Conservation (phyloP, 805 yeast genomes). For the Yarrowia porcina region DNA sequence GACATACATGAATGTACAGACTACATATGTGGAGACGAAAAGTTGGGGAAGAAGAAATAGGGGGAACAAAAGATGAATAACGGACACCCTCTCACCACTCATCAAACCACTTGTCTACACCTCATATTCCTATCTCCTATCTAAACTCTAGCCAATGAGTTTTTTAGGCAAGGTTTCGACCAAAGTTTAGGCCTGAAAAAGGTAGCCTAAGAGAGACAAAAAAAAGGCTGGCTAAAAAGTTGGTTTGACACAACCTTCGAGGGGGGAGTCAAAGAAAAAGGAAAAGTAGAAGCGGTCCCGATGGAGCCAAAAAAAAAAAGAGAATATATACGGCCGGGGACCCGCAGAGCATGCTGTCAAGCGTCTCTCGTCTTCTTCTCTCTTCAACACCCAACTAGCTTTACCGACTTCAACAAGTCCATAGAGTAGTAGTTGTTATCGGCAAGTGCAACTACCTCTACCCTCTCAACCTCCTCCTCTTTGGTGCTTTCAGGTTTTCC, state of each 20-base stretch:
- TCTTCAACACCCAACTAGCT: neutral
- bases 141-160: slow-evolving; percentile 11
- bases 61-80: too few species aligned
- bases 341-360: neutral
- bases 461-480: neutral
- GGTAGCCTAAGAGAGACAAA: neutral
- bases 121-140: slow-evolving; percentile 1
- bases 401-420: neutral
- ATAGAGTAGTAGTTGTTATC: neutral
- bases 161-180: neutral
- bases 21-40: too few species aligned
- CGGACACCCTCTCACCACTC: too few species aligned
- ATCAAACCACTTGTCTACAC: too few species aligned
- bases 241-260: neutral
- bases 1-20: too few species aligned
- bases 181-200: neutral
- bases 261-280: neutral
- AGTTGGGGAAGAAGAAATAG: too few species aligned
- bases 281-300: neutral
- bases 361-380: neutral
- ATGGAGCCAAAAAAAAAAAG: neutral
- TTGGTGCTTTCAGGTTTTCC: slow-evolving; percentile 18
- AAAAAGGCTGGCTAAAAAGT: neutral
- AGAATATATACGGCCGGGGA: neutral
- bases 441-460: neutral